Evolutionary conservation across 768 basidiomycete species (phyloP).

Genomic region (Pulveroboletus ravenelii): DNA sequence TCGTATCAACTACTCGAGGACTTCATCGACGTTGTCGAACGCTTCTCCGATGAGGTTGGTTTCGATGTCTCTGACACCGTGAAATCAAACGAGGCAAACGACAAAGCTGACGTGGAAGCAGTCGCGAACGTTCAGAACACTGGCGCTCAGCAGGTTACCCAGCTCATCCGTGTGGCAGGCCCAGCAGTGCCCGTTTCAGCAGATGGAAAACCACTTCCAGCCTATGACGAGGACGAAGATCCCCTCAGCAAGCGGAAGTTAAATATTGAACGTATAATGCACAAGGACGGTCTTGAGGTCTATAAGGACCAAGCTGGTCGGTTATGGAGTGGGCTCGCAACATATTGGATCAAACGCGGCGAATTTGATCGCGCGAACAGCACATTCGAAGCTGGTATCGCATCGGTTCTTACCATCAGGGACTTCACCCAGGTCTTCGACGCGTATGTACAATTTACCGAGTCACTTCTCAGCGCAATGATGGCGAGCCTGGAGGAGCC

Average conservation of each 20-base stretch:
- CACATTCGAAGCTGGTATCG: slow-evolving; percentile 85
- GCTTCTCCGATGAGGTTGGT: slow-evolving; percentile 89
- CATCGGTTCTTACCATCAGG: slow-evolving; percentile 81
- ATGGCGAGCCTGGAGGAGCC: slow-evolving; percentile 81
- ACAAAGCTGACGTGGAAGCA: slow-evolving; percentile 42
- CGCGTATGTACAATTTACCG: slow-evolving; percentile 90
- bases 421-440: slow-evolving; percentile 99
- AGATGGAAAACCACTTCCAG: slow-evolving; percentile 45
- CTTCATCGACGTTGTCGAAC: slow-evolving; percentile 88
- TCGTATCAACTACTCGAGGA: slow-evolving; percentile 91
- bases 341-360: slow-evolving; percentile 96
- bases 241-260: slow-evolving; percentile 63
- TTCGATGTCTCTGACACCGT: slow-evolving; percentile 74
- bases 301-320: slow-evolving; percentile 98
- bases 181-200: slow-evolving; percentile 51
- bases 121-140: slow-evolving; percentile 36
- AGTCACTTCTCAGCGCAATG: slow-evolving; percentile 81
- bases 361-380: slow-evolving; percentile 89
- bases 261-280: slow-evolving; percentile 83
- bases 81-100: slow-evolving; percentile 47
- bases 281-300: slow-evolving; percentile 77
- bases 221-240: slow-evolving; percentile 83
- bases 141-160: slow-evolving; percentile 36
- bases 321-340: slow-evolving; percentile 93
- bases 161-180: slow-evolving; percentile 68